Conservation (phyloP, 768 basidiomycete genomes). For the Clathrus columnatus region DNA sequence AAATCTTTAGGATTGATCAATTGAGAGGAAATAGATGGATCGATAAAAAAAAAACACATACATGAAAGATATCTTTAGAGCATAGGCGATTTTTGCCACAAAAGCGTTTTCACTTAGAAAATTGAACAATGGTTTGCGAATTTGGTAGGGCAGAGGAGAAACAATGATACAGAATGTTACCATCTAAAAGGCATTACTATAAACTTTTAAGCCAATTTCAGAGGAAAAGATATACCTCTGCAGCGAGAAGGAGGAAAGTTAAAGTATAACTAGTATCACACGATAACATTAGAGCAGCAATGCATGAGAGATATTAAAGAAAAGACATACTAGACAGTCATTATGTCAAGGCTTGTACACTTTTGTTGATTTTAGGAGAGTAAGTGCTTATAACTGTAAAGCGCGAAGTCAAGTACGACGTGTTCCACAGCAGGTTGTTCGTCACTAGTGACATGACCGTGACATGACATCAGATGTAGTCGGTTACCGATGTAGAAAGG, state of each 20-base stretch:
- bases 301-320: neutral
- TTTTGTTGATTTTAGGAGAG: too few relatives aligned
- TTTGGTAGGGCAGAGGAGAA: conserved; percentile 68
- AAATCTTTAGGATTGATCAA: conserved; percentile 4
- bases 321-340: conserved; percentile 39
- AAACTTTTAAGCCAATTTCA: neutral
- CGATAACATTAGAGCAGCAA: conserved; percentile 7
- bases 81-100: conserved; percentile 83
- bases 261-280: conserved; percentile 60
- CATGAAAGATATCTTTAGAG: conserved; percentile 92
- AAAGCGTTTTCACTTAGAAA: conserved; percentile 62
- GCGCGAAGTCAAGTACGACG: neutral
- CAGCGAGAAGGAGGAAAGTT: conserved; percentile 71
- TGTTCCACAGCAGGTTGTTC: conserved; percentile 10
- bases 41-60: conserved; percentile 28
- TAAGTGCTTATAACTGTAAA: too few relatives aligned
- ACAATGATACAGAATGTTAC: conserved; percentile 78
- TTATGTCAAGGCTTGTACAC: conserved; percentile 16
- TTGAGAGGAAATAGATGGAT: neutral
- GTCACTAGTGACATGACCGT: neutral
- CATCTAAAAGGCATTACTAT: conserved; percentile 40
- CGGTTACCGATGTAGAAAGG: neutral
- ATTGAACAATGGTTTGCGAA: conserved; percentile 61
- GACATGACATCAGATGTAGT: conserved; percentile 6
- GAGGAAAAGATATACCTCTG: conserved; percentile 40